Conservation (phyloP, 2,329 filamentous ascomycete species). For the Corynespora cassiicola region DNA sequence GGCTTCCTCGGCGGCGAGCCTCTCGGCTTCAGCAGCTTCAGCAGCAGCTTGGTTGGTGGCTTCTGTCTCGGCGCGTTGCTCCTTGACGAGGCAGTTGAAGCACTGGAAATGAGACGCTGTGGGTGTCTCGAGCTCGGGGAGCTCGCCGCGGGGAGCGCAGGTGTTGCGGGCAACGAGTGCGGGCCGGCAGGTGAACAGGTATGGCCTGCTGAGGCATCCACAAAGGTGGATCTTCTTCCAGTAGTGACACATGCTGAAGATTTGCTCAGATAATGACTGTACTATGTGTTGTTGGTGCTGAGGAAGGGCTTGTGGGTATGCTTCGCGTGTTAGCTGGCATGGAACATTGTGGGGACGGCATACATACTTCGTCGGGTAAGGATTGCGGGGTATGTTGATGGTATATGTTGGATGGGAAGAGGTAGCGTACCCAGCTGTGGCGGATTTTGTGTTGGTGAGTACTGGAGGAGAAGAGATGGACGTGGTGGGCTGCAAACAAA, state of each 20-base stretch:
- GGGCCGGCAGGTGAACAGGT: slow-evolving; percentile 29
- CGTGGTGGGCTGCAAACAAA: no score
- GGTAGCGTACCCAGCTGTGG: no score
- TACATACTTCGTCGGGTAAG: no score
- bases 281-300: no score
- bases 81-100: slow-evolving; percentile 25
- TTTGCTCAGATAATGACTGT: no score
- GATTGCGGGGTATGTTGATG: no score
- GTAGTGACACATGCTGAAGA: slow-evolving; percentile 28
- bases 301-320: no score
- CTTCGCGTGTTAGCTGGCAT: no score
- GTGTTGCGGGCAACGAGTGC: slow-evolving; percentile 27
- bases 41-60: slow-evolving; percentile 4
- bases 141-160: slow-evolving; percentile 17
- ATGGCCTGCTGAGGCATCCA: slow-evolving; percentile 21
- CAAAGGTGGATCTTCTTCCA: slow-evolving; percentile 33
- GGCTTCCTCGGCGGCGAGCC: slow-evolving; percentile 12
- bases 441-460: no score
- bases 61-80: slow-evolving; percentile 16
- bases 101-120: slow-evolving; percentile 30
- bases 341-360: no score
- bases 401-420: no score
- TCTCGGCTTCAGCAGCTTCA: slow-evolving; percentile 8
- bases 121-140: slow-evolving; percentile 8
- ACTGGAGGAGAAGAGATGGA: no score